Evolutionary conservation across 1,139 yeast species (phyloP).

Genomic region (Hemisphaericaspora lyxosophila): DNA sequence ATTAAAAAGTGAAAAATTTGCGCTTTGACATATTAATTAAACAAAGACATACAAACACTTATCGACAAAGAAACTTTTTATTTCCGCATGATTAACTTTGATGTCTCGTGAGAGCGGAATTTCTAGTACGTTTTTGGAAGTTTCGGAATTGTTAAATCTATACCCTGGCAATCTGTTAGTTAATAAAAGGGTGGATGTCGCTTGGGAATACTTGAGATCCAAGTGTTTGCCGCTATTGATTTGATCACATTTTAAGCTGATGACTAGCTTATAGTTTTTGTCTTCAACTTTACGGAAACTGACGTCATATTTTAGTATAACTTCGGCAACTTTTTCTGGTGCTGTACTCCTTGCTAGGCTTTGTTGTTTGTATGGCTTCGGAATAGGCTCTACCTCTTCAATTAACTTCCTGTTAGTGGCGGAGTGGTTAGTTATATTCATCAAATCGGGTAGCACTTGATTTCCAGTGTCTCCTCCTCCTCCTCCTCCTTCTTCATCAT

Average conservation of each 20-base stretch:
- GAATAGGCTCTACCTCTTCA: conserved; percentile 25
- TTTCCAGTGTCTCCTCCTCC: conserved; percentile 12
- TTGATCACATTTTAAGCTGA: conserved; percentile 4
- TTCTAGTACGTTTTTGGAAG: conserved; percentile 4
- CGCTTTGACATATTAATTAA: neutral
- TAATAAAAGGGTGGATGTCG: conserved; percentile 2
- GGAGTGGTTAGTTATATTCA: conserved; percentile 15
- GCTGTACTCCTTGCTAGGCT: neutral
- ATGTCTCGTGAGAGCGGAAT: conserved; percentile 8
- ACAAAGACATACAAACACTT: conserved; percentile 6
- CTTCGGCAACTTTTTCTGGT: conserved; percentile 1
- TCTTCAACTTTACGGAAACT: conserved; percentile 5
- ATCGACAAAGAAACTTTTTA: conserved; percentile 2
- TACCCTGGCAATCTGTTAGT: neutral
- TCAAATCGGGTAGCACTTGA: conserved; percentile 20
- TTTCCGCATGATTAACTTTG: neutral
- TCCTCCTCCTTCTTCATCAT: conserved; percentile 16
- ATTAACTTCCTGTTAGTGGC: conserved; percentile 28
- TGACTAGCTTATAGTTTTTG: conserved; percentile 4
- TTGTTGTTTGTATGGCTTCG: neutral
- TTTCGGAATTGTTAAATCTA: conserved; percentile 2
- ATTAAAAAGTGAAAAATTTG: neutral
- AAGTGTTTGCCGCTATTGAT: conserved; percentile 2
- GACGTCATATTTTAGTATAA: conserved; percentile 2
- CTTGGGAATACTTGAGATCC: conserved; percentile 4